phyloP scores from a whole-genome alignment of 2,329 filamentous ascomycete species.

The Penicillium sp. region DNA sequence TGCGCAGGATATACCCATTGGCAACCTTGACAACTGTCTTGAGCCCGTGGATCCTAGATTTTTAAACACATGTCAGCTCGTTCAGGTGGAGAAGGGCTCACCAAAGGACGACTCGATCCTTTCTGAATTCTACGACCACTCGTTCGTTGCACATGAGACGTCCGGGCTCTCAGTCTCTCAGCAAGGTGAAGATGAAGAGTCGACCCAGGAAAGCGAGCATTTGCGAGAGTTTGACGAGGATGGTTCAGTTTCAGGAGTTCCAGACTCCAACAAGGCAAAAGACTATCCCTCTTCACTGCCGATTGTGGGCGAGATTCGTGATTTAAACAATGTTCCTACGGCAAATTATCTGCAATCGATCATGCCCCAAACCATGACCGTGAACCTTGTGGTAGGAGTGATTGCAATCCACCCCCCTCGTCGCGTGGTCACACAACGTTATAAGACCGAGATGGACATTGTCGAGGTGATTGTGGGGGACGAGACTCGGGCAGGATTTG shows the following conservation, averaged over 20 bases:
- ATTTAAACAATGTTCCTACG: constrained; percentile 65
- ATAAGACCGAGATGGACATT: constrained; percentile 53
- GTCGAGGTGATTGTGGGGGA: constrained; percentile 78
- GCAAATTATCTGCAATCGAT: constrained; percentile 61
- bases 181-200: constrained; percentile 14
- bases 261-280: constrained; percentile 8
- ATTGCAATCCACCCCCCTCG: constrained; percentile 65
- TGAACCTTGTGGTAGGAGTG: constrained; percentile 74
- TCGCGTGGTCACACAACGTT: constrained; percentile 56
- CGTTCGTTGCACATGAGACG: constrained; percentile 63
- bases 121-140: constrained; percentile 71
- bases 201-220: constrained; percentile 22
- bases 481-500: constrained; percentile 74
- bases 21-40: constrained; percentile 9
- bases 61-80: constrained; percentile 27
- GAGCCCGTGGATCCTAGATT: constrained; percentile 21
- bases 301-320: constrained; percentile 48
- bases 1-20: constrained; percentile 2
- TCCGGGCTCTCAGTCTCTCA: constrained; percentile 22
- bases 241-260: constrained; percentile 3
- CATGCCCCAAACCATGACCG: constrained; percentile 71
- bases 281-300: constrained; percentile 18
- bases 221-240: constrained; percentile 15
- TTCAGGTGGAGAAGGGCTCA: constrained; percentile 7
- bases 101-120: constrained; percentile 36